A percentile compares a stretch with the other conserved stretches of the same genome.
Conservation (phyloP, 345 rosid genomes). For the Noccaea caerulescens region DNA sequence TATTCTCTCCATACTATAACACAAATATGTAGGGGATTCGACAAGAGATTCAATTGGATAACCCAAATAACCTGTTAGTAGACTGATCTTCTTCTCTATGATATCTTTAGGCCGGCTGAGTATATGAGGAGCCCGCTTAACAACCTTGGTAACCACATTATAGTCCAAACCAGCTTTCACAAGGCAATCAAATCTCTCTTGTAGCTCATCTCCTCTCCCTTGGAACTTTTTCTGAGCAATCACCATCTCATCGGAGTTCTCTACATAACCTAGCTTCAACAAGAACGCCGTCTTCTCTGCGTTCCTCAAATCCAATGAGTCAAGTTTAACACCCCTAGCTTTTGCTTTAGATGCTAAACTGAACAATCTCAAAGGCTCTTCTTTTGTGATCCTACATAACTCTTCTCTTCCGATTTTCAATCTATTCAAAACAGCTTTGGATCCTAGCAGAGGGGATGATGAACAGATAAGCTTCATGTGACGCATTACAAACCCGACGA, state of each 20-base stretch:
- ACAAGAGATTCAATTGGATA: slow-evolving; percentile 55
- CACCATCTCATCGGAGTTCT: slow-evolving; percentile 50
- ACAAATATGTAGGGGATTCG: slow-evolving; percentile 60
- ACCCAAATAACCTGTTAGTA: slow-evolving; percentile 58
- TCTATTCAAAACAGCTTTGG: slow-evolving; percentile 51
- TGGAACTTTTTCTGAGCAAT: slow-evolving; percentile 58
- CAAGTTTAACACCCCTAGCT: slow-evolving; percentile 49
- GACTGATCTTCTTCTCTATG: slow-evolving; percentile 58
- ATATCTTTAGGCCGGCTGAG: slow-evolving; percentile 58
- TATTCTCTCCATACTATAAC: slow-evolving; percentile 53
- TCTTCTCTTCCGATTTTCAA: slow-evolving; percentile 50
- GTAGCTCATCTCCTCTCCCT: slow-evolving; percentile 66
- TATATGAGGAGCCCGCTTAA: slow-evolving; percentile 64
- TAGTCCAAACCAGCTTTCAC: slow-evolving; percentile 66
- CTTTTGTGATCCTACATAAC: slow-evolving; percentile 52
- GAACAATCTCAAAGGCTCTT: slow-evolving; percentile 65
- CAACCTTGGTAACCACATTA: slow-evolving; percentile 58
- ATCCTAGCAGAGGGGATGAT: slow-evolving; percentile 53
- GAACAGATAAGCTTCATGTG: slow-evolving; percentile 57
- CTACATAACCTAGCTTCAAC: slow-evolving; percentile 57
- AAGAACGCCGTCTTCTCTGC: slow-evolving; percentile 61
- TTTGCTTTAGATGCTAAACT: slow-evolving; percentile 53
- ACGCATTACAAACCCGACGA: slow-evolving; percentile 41
- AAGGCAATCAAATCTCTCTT: slow-evolving; percentile 75
- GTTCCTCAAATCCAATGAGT: slow-evolving; percentile 45